Conservation (phyloP, 2,329 filamentous ascomycete genomes). For the Fusarium gaditjirri region DNA sequence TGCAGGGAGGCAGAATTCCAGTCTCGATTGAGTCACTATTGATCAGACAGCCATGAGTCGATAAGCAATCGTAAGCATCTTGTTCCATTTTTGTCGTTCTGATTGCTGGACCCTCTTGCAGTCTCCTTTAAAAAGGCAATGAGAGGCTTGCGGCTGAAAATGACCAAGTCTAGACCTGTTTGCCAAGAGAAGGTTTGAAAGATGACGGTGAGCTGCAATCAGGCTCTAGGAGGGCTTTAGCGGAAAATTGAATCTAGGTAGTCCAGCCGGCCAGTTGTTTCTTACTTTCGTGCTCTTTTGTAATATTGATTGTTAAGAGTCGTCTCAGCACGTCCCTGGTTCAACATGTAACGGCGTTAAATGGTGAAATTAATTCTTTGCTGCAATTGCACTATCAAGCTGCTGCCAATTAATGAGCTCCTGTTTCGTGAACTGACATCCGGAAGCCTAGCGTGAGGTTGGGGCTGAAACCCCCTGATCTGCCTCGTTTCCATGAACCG, state of each 20-base stretch:
- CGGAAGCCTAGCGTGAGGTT: not conserved
- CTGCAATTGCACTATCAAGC: not conserved
- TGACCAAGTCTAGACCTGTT: not conserved
- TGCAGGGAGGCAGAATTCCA: not conserved
- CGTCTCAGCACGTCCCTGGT: not conserved
- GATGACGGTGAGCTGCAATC: not conserved
- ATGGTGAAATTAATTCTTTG: not conserved
- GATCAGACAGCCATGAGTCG: not conserved
- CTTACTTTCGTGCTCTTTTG: not conserved
- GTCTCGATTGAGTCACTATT: not conserved
- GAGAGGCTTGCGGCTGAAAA: not conserved
- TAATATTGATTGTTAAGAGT: not conserved
- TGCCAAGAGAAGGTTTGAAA: not conserved
- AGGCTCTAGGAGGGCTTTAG: not conserved
- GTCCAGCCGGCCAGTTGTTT: fast-evolving
- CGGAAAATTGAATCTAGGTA: not conserved
- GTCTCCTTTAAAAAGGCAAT: not conserved
- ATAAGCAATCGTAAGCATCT: not conserved
- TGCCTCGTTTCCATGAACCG: not conserved
- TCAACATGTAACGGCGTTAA: not conserved
- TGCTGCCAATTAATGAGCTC: not conserved
- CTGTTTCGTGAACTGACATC: not conserved
- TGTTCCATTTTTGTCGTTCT: not conserved
- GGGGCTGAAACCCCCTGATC: not conserved
- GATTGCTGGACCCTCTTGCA: not conserved